Conservation (phyloP, 208 protist genomes). For the Trypanosoma vivax region DNA sequence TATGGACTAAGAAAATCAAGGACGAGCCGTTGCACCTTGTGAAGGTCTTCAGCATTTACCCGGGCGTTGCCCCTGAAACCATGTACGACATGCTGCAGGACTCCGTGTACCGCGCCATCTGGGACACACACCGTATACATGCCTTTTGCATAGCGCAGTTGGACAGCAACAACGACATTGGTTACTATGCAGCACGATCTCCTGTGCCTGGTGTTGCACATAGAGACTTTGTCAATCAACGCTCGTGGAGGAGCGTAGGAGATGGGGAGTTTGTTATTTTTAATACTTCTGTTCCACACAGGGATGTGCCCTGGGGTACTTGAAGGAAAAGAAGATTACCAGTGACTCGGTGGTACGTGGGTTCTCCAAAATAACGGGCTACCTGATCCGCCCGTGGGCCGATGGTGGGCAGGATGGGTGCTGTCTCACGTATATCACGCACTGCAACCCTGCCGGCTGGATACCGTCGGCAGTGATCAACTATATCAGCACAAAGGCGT, state of each 20-base stretch:
- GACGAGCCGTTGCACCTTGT: slow-evolving; percentile 73
- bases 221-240: slow-evolving; percentile 90
- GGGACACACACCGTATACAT: slow-evolving; percentile 70
- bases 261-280: slow-evolving; percentile 81
- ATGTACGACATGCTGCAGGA: slow-evolving; percentile 87
- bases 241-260: slow-evolving; percentile 71
- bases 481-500: slow-evolving; percentile 69
- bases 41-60: slow-evolving; percentile 77
- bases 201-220: slow-evolving; percentile 61
- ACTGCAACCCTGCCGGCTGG: slow-evolving; percentile 76
- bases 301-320: slow-evolving; percentile 37
- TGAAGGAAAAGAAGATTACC: slow-evolving; percentile 40
- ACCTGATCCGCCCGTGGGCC: slow-evolving; percentile 69
- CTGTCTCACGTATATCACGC: slow-evolving; percentile 79
- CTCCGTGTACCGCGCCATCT: slow-evolving; percentile 61
- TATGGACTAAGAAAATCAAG: slow-evolving; percentile 66
- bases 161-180: slow-evolving; percentile 75
- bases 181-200: slow-evolving; percentile 87
- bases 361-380: slow-evolving; percentile 76
- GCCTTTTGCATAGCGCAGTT: slow-evolving; percentile 67
- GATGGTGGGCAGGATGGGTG: slow-evolving; percentile 40
- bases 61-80: slow-evolving; percentile 22
- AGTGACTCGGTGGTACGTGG: slow-evolving; percentile 53
- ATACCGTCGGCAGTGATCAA: slow-evolving; percentile 79
- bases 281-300: slow-evolving; percentile 81